These are phyloP conservation scores for Daldinia loculata DNA, from an alignment of 495 filamentous ascomycete genomes.

Conservation along the genomic window DNA sequence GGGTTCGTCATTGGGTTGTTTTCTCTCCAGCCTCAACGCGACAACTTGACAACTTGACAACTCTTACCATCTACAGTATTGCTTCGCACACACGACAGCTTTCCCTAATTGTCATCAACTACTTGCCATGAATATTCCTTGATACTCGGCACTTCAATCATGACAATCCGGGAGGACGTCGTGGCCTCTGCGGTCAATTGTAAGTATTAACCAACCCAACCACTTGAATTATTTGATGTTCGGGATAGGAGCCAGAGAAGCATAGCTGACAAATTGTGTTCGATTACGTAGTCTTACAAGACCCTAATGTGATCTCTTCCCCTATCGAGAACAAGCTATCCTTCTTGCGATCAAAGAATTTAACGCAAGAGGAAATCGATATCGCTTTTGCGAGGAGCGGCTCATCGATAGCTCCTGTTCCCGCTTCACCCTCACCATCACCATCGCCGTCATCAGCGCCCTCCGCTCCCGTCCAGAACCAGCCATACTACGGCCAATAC, in stretches of 20 bases:
- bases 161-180: slow-evolving; percentile 86
- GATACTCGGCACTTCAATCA: slow-evolving; percentile 50
- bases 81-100: neutral
- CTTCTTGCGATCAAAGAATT: slow-evolving; percentile 95
- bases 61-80: slow-evolving; percentile 4
- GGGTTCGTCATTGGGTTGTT: slow-evolving; percentile 34
- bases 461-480: slow-evolving; percentile 58
- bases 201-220: slow-evolving; percentile 60
- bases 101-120: slow-evolving; percentile 1
- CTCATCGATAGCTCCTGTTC: slow-evolving; percentile 50
- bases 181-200: slow-evolving; percentile 80
- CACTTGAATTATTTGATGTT: slow-evolving; percentile 27
- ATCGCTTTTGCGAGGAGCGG: slow-evolving; percentile 78
- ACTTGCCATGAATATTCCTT: slow-evolving; percentile 27
- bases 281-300: slow-evolving; percentile 77
- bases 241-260: slow-evolving; percentile 17
- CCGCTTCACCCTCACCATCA: slow-evolving; percentile 52
- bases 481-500: slow-evolving; percentile 72
- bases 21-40: slow-evolving; percentile 26
- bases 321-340: slow-evolving; percentile 92
- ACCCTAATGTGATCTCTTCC: slow-evolving; percentile 87
- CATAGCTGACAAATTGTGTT: slow-evolving; percentile 30
- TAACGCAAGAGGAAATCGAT: slow-evolving; percentile 95
- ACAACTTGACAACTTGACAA: slow-evolving; percentile 28
- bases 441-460: slow-evolving; percentile 47